Evolutionary conservation across 169 alveolate species (phyloP), one percentile per base, ranked within the genome.

Genomic region (Ichthyophthirius multifiliis): DNA sequence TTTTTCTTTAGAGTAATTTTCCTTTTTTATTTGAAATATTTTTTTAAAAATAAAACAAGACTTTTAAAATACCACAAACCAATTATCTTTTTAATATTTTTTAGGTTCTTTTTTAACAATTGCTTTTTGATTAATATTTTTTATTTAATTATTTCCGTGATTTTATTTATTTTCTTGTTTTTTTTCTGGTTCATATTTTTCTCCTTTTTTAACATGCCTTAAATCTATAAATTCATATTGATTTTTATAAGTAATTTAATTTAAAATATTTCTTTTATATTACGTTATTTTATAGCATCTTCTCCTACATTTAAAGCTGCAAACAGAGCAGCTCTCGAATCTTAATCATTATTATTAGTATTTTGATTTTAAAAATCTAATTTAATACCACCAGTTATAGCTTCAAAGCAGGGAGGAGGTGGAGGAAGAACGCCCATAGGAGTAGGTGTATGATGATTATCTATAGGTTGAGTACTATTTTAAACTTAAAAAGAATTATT

Each of bases 281-380:
- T 10, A 63, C 71, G 71, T 64, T 73, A 48, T 65, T 78, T 78
- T 6, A 65, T 65, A 34, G 73, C 73, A 45, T 78, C 84, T 31
- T 65, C 84, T 37, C 84, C 84, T 1, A 65, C 77, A 65, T 78
- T 78, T 18, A 78, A 46, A 16, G 67, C 77, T n/a, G 74, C 63
- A 43, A 78, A 65, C 1, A 78, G 55, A 13, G 74, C 77, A 39
- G 44, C 48, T 65, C 74, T 78, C 6, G 65, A 31, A 12, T 43
- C 78, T 15, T 47, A 67, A 37, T 47, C 6, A 4, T 43, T 73
- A 5, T 47, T 10, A 0, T 62, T 27, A 37, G 41, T 16, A 15
- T 43, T 41, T 12, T 41, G 62, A 15, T 67, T 76, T 12, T 27
- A 34, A 35, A 63, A 37, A 20, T 9, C 31, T n/a, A n/a, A n/a